Evolutionary conservation across 2,329 filamentous ascomycete genomes (phyloP).

Genomic region (Pseudogymnoascus sp.): DNA sequence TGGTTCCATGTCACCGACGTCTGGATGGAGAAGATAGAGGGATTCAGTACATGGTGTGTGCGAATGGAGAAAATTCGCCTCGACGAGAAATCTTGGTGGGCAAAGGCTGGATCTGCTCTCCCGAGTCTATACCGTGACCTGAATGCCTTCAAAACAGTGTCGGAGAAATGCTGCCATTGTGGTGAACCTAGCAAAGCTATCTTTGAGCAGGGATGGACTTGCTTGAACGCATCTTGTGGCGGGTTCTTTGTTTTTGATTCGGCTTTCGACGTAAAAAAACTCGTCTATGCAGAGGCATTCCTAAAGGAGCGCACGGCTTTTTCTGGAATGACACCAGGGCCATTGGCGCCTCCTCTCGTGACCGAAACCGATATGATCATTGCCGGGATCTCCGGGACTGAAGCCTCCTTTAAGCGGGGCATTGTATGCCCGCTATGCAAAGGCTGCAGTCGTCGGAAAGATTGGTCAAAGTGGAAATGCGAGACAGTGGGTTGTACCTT

Average conservation of each 20-base stretch:
- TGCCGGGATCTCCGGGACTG: slow-evolving; percentile 35
- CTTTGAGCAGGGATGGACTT: slow-evolving; percentile 47
- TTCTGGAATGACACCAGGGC: slow-evolving; percentile 29
- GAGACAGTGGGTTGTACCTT: slow-evolving; percentile 43
- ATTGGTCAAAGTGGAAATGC: slow-evolving; percentile 57
- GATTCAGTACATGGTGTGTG: slow-evolving; percentile 39
- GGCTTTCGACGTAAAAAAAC: slow-evolving; percentile 19
- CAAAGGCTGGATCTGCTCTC: slow-evolving; percentile 28
- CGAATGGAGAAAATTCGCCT: slow-evolving; percentile 57
- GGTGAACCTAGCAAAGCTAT: slow-evolving; percentile 29
- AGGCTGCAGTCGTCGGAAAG: slow-evolving; percentile 50
- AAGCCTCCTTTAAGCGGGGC: slow-evolving; percentile 47
- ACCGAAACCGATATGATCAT: slow-evolving; percentile 28
- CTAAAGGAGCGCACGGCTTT: slow-evolving; percentile 44
- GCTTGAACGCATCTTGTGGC: slow-evolving; percentile 42
- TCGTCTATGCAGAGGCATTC: slow-evolving; percentile 49
- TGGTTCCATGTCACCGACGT: slow-evolving; percentile 60
- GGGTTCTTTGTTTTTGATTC: slow-evolving; percentile 39
- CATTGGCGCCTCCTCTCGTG: slow-evolving; percentile 33
- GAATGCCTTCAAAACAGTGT: slow-evolving; percentile 16
- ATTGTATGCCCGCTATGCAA: slow-evolving; percentile 58
- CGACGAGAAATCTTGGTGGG: slow-evolving; percentile 50
- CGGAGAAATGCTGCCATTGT: slow-evolving; percentile 35
- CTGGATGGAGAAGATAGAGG: slow-evolving; percentile 51
- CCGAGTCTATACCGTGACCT: slow-evolving; percentile 24